Conservation (phyloP, 352 stramenopile species). For the Globisporangium heterothallicum region DNA sequence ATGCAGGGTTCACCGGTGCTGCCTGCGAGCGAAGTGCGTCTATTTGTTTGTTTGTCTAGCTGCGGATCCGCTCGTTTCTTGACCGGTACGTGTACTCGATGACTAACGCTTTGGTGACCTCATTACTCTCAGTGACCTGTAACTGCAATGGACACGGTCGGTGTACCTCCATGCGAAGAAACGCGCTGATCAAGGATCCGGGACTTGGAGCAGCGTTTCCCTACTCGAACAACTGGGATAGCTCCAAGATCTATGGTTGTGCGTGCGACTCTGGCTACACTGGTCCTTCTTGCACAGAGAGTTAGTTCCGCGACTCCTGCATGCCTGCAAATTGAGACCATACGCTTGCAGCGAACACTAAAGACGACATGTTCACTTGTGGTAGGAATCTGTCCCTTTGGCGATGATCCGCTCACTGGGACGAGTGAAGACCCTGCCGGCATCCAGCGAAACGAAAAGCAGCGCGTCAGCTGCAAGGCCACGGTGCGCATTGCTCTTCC, state of each 20-base stretch:
- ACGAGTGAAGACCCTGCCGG: constrained; percentile 52
- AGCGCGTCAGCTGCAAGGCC: constrained; percentile 61
- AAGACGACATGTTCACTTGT: too few relatives aligned
- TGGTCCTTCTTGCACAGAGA: constrained; percentile 63
- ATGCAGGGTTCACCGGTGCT: constrained; percentile 66
- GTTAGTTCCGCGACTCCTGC: constrained; percentile 17
- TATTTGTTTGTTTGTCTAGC: neutral
- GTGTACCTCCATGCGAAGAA: constrained; percentile 73
- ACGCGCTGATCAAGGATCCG: constrained; percentile 53
- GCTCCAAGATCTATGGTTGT: constrained; percentile 79
- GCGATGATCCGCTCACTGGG: constrained; percentile 84
- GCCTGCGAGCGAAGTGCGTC: constrained; percentile 70
- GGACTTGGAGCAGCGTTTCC: constrained; percentile 36
- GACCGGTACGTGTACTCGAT: too few relatives aligned
- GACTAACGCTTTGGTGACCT: too few relatives aligned
- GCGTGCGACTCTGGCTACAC: constrained; percentile 78
- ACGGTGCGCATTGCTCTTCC: too few relatives aligned
- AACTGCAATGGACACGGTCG: constrained; percentile 71
- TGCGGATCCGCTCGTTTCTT: neutral
- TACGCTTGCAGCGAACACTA: neutral
- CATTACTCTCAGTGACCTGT: constrained; percentile 72
- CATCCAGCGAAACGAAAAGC: constrained; percentile 68
- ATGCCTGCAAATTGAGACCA: neutral
- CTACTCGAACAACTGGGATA: constrained; percentile 81
- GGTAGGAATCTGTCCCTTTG: constrained; percentile 65